Base-by-base conservation (phyloP, 768 basidiomycete genomes). In the Peribolospora kevripleyi region DNA sequence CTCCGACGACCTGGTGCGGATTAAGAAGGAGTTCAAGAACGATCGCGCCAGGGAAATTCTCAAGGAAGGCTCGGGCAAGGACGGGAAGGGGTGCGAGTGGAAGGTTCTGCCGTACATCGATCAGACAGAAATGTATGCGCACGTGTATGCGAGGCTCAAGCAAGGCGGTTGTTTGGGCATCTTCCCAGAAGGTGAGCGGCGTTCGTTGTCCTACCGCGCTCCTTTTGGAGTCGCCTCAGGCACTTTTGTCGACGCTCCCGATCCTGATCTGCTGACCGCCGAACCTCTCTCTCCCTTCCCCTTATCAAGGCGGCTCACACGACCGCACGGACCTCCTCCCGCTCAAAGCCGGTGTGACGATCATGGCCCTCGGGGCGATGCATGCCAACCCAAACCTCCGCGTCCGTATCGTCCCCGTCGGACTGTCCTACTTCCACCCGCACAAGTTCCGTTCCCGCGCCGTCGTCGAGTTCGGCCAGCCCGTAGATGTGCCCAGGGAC, bases 281-380 rank as follows among this genome's bases (percentile, higher is more conserved):
- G 6, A 41, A 13, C 5, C 25, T 39, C 14, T 14, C 11, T 39
- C 39, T 42, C 46, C 10, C 14, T 42, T 55, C 42, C 6, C 42
- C 39, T 41, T 57, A n/a, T 25, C 43, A 51, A 95, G 90, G 93
- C 61, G 93, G 93, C 55, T 95, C 90, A 56, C 93, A 98, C 67
- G 93, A 98, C 68, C 81, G 93, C 46, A 90, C 85, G 7, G 88
- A 97, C 68, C 75, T 97, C 51, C 76, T 97, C 14, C 93, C 93
- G 2, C 74, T 98, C 46, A 98, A 98, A 69, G 93, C 93, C 39
- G 93, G 93, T 4, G 90, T 97, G 42, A 83, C 88, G 2, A 76
- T 97, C 62, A 97, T 98, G 90, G 90, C 93, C 36, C 74, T 98
- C 7, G 93, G 93, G 37, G 90, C 93, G 4, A 91, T 97, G 86